A percentile compares a stretch with the other conserved stretches of the same genome.
Evolutionary conservation across 306 rosid species (phyloP).

Genomic region (Urtica urens): DNA sequence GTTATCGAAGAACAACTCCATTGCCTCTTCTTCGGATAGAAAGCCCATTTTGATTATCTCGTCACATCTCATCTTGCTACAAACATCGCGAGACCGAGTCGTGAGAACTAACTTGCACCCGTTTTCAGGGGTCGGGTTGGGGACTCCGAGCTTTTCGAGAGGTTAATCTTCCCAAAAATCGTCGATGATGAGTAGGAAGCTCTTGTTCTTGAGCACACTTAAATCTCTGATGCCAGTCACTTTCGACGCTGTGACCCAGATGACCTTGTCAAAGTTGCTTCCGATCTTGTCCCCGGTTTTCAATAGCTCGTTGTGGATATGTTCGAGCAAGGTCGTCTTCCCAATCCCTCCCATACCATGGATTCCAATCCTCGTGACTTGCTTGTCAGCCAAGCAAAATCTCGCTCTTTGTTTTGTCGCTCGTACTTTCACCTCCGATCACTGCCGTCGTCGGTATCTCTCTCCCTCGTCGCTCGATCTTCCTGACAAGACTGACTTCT

Average conservation of each 20-base stretch:
- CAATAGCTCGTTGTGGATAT: slow-evolving; percentile 1
- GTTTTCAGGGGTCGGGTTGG: slow-evolving; percentile 2
- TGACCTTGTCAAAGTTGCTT: slow-evolving; percentile 4
- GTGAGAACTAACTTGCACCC: slow-evolving; percentile 9
- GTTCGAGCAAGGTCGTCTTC: neutral
- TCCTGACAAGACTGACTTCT: neutral
- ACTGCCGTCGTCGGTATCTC: neutral
- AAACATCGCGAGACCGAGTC: neutral
- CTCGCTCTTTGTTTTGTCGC: neutral
- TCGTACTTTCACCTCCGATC: neutral
- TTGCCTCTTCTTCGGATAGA: slow-evolving; percentile 13
- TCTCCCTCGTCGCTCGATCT: neutral
- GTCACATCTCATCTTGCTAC: slow-evolving; percentile 5
- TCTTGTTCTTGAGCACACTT: neutral
- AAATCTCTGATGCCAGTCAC: neutral
- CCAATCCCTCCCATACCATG: slow-evolving; percentile 10
- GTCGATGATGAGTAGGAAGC: slow-evolving; percentile 1
- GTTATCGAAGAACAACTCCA: slow-evolving; percentile 8
- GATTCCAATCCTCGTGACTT: neutral
- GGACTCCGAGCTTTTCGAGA: slow-evolving; percentile 9
- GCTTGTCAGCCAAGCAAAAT: slow-evolving; percentile 2
- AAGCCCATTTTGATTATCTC: neutral
- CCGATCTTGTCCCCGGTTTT: neutral
- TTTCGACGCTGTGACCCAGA: slow-evolving; percentile 15
- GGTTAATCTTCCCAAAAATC: neutral